These are phyloP conservation scores for Coemansia sp. DNA, from an alignment of 192 early-diverging fungal genomes.

Conservation along the genomic window DNA sequence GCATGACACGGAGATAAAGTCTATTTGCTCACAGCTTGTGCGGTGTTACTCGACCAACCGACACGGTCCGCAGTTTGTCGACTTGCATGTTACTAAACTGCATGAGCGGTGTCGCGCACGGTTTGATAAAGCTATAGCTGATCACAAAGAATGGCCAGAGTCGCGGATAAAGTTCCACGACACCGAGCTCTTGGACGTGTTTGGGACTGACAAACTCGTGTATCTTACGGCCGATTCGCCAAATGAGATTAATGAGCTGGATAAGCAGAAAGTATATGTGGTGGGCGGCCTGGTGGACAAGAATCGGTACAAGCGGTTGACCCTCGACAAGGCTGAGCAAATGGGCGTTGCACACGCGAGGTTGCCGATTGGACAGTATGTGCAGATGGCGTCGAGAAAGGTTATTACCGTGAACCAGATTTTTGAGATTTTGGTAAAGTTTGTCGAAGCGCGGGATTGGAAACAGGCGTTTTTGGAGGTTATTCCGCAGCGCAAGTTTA, in stretches of 20 bases:
- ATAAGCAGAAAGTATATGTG: slow-evolving; percentile 76
- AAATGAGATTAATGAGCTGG: slow-evolving; percentile 65
- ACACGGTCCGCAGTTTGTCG: slow-evolving; percentile 50
- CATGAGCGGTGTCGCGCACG: slow-evolving; percentile 51
- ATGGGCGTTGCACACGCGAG: slow-evolving; percentile 72
- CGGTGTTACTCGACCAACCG: slow-evolving; percentile 77
- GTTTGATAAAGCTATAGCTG: slow-evolving; percentile 48
- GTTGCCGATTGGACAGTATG: slow-evolving; percentile 84
- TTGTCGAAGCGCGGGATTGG: slow-evolving; percentile 80
- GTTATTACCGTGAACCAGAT: slow-evolving; percentile 96
- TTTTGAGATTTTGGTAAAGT: slow-evolving; percentile 84
- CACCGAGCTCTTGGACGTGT: slow-evolving; percentile 43
- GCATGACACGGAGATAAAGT: slow-evolving; percentile 71
- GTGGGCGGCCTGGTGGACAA: slow-evolving; percentile 96
- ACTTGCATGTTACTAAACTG: slow-evolving; percentile 64
- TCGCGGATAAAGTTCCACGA: slow-evolving; percentile 28
- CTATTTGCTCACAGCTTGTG: slow-evolving; percentile 68
- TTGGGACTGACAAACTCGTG: slow-evolving; percentile 64
- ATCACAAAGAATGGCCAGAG: slow-evolving; percentile 57
- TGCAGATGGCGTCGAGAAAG: slow-evolving; percentile 75
- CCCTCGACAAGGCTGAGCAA: slow-evolving; percentile 73
- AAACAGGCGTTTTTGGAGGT: slow-evolving; percentile 80
- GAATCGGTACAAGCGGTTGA: slow-evolving; percentile 81
- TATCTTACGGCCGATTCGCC: slow-evolving; percentile 91
- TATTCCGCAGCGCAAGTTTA: slow-evolving; percentile 88